Evolutionary conservation across 768 basidiomycete species (phyloP), one percentile per base, ranked within the genome.

Genomic region (Serendipita sp.): DNA sequence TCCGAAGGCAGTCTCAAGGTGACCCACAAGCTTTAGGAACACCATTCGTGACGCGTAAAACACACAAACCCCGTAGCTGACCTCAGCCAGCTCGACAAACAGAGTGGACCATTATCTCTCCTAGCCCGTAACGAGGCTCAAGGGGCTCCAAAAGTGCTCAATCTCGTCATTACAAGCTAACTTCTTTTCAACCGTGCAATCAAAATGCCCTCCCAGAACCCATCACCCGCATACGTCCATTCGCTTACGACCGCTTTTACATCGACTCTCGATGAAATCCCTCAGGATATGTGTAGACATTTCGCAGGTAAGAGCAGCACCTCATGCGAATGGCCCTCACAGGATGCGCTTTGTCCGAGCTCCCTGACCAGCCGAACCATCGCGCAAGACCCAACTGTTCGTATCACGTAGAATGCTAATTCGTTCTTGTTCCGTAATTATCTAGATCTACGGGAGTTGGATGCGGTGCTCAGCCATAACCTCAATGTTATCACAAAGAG

Each of bases 361-460:
- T 24, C 24, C 24, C 24, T 24, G 24, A 24, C 24, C 24, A 24
- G 24, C 24, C 24, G 24, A 24, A 24, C 13, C 45, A 18, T 46
- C 45, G 45, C 45, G 45, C 45, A 18, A 46, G 45, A 24, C 24
- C 24, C 24, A n/a, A 8, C 16, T 18, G 48, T 32, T 51, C 30
- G 48, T 8, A n/a, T 51, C 48, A 51, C 8, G 16, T 13, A 18
- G 45, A n/a, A 51, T 51, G 48, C 48, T 51, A n/a, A 51, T 18
- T 51, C 48, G 16, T 51, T 51, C 8, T 16, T 18, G 30, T 51
- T 51, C 5, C 38, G 5, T 7, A 8, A n/a, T 90, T 96, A 74
- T 90, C 38, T 88, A 10, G 96, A 99, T 80, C 84, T 99, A 64
- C 89, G 93, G 68, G 96, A 99, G 76, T 89, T 99, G 76, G 96